Base-by-base conservation (phyloP, 1,284 basidiomycete species). In the Mycena sp. region DNA sequence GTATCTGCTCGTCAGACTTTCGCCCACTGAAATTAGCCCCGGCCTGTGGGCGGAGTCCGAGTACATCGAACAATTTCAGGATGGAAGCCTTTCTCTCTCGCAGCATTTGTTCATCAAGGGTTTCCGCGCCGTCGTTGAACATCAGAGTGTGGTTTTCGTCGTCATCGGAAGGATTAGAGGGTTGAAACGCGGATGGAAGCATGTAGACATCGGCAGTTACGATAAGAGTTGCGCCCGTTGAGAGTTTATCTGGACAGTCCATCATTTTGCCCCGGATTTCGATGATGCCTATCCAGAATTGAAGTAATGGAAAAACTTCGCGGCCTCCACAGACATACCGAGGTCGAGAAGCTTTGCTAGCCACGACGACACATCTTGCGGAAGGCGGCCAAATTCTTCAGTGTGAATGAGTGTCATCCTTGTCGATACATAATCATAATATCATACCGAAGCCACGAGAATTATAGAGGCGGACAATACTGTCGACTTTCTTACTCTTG, bases 91-190 rank as follows among this genome's bases (percentile, higher is more conserved):
- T 96, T 35, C 94, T 83, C 72, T 91, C 89, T 35, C 93, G 84
- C n/a, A 96, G 80, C 17, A 76, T 77, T 66, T 88, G 87, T 76
- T 96, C 94, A 58, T 87, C 84, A 3, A 82, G 78, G 0, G 91
- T 94, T 72, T 96, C 94, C 50, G 86, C 79, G 0, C 89, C 90
- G 74, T 93, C 91, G 61, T 85, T 84, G 69, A 91, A 87, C 72
- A 87, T 81, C 48, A 73, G 70, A 63, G 68, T 80, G 17, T 58
- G 62, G 17, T 26, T 49, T 12, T 61, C 41, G 40, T 58, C 58
- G 17, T 37, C 25, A 9, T 58, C 45, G 37, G n/a, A 14, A 46
- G 6, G 23, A 40, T 76, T 77, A 3, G 83, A 73, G 17, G 83
- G 73, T 63, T 80, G 82, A 75, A 94, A 95, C 1, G 92, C 93